Evolutionary conservation across 179 eudicot species (phyloP).

Genomic region (Monotropa hypopitys): DNA sequence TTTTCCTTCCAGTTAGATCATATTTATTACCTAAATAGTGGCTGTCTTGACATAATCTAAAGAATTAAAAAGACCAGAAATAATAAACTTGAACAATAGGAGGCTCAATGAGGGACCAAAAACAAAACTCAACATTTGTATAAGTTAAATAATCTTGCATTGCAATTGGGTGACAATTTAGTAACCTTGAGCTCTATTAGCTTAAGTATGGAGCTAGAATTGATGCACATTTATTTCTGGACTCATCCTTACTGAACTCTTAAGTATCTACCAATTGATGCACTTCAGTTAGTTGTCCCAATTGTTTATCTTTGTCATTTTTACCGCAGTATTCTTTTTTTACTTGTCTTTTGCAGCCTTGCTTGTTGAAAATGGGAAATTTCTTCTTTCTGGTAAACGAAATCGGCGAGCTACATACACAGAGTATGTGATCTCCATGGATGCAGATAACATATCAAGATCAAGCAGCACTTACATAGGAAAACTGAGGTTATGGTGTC

Average conservation of each 20-base stretch:
- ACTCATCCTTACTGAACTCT: not conserved
- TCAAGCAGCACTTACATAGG: no score
- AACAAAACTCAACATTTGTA: not conserved
- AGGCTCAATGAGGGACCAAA: not conserved
- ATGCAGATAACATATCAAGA: no score
- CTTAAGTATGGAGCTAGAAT: not conserved
- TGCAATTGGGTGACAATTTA: not conserved
- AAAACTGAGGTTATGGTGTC: no score
- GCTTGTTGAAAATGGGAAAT: no score
- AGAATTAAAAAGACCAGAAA: no score
- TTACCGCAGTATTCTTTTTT: not conserved
- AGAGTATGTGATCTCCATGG: no score
- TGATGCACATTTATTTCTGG: not conserved
- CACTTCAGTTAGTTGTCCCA: not conserved
- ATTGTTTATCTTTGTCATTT: not conserved
- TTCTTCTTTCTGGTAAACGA: no score
- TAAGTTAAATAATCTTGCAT: not conserved
- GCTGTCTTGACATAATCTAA: not conserved
- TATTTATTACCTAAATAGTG: not conserved
- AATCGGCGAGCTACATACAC: no score
- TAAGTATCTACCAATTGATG: not conserved
- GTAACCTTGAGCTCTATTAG: not conserved
- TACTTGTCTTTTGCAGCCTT: no score
- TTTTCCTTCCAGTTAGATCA: not conserved
- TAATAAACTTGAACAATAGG: no score